phyloP scores from a whole-genome alignment of 495 filamentous ascomycete genomes.

The Xylaria nigripes region DNA sequence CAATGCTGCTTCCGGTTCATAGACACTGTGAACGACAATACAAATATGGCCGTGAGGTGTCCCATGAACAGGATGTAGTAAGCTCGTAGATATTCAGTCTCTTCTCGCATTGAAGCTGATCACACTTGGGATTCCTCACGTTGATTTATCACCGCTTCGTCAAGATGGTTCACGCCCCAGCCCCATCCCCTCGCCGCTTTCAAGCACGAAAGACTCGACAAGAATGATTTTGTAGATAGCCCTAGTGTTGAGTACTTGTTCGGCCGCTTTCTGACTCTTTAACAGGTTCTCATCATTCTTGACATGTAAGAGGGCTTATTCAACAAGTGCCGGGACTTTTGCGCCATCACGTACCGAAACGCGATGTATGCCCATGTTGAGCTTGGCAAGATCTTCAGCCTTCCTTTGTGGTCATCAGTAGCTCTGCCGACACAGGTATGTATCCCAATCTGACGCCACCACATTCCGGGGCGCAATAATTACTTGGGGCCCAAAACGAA shows the following conservation, averaged over 20 bases:
- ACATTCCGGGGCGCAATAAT: too few relatives aligned
- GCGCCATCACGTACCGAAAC: conserved; percentile 53
- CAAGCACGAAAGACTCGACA: conserved; percentile 43
- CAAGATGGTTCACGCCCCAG: too few relatives aligned
- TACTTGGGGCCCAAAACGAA: neutral
- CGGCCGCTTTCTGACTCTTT: conserved; percentile 9
- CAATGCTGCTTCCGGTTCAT: too few relatives aligned
- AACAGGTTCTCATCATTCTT: conserved; percentile 54
- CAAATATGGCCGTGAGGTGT: neutral
- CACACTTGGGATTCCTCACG: neutral
- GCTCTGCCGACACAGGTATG: conserved; percentile 50
- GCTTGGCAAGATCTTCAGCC: conserved; percentile 55
- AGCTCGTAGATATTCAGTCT: neutral
- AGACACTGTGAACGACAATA: neutral
- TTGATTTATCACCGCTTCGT: neutral
- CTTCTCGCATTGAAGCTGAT: neutral
- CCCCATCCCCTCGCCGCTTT: conserved; percentile 13
- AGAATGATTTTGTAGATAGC: conserved; percentile 44
- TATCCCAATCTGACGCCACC: neutral
- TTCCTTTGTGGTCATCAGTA: conserved; percentile 66
- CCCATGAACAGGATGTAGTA: neutral
- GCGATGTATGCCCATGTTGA: conserved; percentile 62
- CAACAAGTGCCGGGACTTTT: conserved; percentile 55
- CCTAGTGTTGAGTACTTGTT: neutral
- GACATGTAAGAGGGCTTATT: conserved; percentile 68